A percentile compares a stretch with the other conserved stretches of the same genome.
Conservation (phyloP, 257 asterid genomes). For the Solanum bulbocastanum region DNA sequence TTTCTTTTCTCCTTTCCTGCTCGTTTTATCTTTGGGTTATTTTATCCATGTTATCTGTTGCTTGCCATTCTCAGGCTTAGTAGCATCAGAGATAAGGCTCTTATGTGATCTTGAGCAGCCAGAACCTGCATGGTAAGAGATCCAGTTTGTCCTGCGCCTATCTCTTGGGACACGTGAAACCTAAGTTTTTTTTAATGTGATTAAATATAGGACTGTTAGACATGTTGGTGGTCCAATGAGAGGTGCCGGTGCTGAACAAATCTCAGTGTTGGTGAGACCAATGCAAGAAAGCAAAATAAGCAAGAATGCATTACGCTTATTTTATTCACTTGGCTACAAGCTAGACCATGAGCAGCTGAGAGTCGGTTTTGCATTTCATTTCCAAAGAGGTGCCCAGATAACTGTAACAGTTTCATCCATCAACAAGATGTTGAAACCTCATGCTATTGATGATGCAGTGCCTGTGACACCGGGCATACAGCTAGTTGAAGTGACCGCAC, state of each 20-base stretch:
- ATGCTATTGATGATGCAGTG: slow-evolving; percentile 81
- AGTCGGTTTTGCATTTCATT: slow-evolving; percentile 78
- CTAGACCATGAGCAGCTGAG: slow-evolving; percentile 83
- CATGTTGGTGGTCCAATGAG: slow-evolving; percentile 95
- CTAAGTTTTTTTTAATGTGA: background rate
- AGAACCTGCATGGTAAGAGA: slow-evolving; percentile 80
- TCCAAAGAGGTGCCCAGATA: slow-evolving; percentile 81
- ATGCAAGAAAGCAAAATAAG: slow-evolving; percentile 79
- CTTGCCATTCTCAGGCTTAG: slow-evolving; percentile 44
- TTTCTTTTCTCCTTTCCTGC: background rate
- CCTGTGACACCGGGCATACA: slow-evolving; percentile 93
- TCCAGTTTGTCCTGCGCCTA: background rate
- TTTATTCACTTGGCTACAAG: slow-evolving; percentile 78
- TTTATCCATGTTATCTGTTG: background rate
- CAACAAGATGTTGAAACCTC: slow-evolving; percentile 86
- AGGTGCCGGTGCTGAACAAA: slow-evolving; percentile 91
- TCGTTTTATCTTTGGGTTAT: background rate
- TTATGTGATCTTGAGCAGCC: slow-evolving; percentile 90
- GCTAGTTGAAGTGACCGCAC: slow-evolving; percentile 90
- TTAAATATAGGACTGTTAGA: slow-evolving; percentile 61
- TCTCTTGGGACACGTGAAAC: background rate
- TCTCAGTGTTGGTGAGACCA: slow-evolving; percentile 76
- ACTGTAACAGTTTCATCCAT: slow-evolving; percentile 76
- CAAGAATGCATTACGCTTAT: slow-evolving; percentile 75
- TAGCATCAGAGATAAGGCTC: slow-evolving; percentile 76